Evolutionary conservation across 768 basidiomycete species (phyloP), one percentile per base, ranked within the genome.

Genomic region (Phylloporus sp.): DNA sequence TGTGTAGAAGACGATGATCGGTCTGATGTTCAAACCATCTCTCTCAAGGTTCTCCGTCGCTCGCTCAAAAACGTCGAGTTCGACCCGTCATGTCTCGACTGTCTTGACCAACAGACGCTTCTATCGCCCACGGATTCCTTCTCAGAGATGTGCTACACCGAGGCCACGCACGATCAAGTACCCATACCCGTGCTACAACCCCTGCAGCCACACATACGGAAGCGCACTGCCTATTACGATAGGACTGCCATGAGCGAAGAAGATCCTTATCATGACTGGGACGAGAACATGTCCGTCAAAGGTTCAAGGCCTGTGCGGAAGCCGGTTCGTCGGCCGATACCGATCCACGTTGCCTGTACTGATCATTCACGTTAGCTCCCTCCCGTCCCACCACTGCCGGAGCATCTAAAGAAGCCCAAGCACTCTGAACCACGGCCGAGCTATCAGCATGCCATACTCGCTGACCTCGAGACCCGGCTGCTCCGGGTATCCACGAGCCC

Each of bases 71-170:
- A 66, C 48, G 62, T 71, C 52, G 66, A 69, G 42, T 65, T 75
- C 48, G 71, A 74, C 56, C 60, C 65, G 9, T 54, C 66, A 7
- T 72, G 72, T 51, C 65, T 75, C 18, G 61, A 71, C 47, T 63
- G 63, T 31, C 68, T 75, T 29, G 73, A 75, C 55, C 62, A 72
- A 18, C 67, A 72, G 49, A 68, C 74, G 0, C 65, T 75, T 10
- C 55, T 67, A 24, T 63, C 66, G 0, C 73, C 73, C 9, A 56
- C 64, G 3, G 69, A 71, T 21, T 63, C 71, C 21, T 75, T 73
- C 52, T 69, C 71, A 5, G 74, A 74, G 39, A 44, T 71, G 2
- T 75, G 73, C 49, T 75, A 72, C 46, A 53, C 66, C 11, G 64
- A 63, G 36, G 72, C 73, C 7, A 67, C 73, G n/a, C 60, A 67